Evolutionary conservation across 805 yeast species (phyloP).

Genomic region (Schizosaccharomyces pombe): DNA sequence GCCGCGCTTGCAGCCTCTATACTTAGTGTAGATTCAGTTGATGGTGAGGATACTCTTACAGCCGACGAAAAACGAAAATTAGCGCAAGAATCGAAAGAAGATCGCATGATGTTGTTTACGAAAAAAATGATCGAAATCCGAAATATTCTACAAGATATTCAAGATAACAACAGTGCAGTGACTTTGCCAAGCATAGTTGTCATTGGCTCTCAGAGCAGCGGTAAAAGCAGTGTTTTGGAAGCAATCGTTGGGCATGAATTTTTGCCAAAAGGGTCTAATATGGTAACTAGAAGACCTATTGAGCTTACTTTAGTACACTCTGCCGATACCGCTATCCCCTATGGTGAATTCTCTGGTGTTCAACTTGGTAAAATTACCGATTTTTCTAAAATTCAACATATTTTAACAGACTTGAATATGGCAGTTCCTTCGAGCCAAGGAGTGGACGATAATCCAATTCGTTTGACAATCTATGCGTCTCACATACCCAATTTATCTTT

Average conservation of each 20-base stretch:
- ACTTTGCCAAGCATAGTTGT: constrained; percentile 94
- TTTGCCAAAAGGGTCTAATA: constrained; percentile 86
- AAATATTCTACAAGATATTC: constrained; percentile 49
- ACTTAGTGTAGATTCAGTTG: neutral
- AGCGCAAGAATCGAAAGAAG: constrained; percentile 20
- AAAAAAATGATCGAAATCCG: constrained; percentile 94
- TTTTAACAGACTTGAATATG: constrained; percentile 70
- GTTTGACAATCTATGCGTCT: constrained; percentile 73
- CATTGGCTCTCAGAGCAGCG: constrained; percentile 94
- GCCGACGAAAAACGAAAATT: neutral
- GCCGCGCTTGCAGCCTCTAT: neutral
- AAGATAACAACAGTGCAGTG: constrained; percentile 57
- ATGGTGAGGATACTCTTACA: neutral
- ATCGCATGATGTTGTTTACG: constrained; percentile 68
- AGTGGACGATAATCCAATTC: constrained; percentile 82
- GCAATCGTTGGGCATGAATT: constrained; percentile 96
- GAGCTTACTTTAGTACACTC: constrained; percentile 81
- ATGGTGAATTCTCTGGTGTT: constrained; percentile 83
- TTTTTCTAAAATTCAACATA: constrained; percentile 67
- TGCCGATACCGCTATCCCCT: constrained; percentile 55
- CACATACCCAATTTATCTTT: constrained; percentile 74
- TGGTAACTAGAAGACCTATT: constrained; percentile 95
- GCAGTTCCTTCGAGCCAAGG: constrained; percentile 76
- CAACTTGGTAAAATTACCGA: constrained; percentile 64
- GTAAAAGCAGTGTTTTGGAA: constrained; percentile 70